These are phyloP conservation scores for Cercis canadensis DNA, from an alignment of 306 rosid genomes.

Conservation along the genomic window DNA sequence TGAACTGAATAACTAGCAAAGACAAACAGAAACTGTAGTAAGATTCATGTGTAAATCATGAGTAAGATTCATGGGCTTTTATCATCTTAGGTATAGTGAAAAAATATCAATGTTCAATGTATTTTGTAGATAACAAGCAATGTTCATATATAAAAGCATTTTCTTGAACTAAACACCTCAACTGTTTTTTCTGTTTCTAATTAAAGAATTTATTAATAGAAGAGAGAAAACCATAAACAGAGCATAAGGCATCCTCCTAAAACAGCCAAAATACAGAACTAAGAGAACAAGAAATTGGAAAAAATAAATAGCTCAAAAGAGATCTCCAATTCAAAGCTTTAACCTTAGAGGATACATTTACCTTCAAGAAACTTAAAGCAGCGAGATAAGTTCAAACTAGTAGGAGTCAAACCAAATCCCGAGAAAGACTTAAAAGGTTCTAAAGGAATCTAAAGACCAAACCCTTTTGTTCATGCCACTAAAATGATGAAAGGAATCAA, in stretches of 20 bases:
- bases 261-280: too few relatives aligned
- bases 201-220: neutral
- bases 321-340: neutral
- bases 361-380: neutral
- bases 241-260: too few relatives aligned
- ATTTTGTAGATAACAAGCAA: too few relatives aligned
- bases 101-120: constrained; percentile 16
- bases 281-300: too few relatives aligned
- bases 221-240: too few relatives aligned
- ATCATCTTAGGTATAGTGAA: constrained; percentile 1
- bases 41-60: constrained; percentile 21
- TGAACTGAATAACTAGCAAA: constrained; percentile 79
- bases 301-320: too few relatives aligned
- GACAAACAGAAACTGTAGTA: constrained; percentile 34
- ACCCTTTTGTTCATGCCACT: too few relatives aligned
- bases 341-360: neutral
- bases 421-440: too few relatives aligned
- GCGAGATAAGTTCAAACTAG: neutral
- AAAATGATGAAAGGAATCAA: too few relatives aligned
- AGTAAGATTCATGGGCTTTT: constrained; percentile 10
- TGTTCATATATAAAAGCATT: too few relatives aligned
- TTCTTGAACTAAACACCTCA: neutral
- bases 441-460: too few relatives aligned
- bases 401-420: too few relatives aligned
- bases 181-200: neutral